A percentile compares a stretch with the other conserved stretches of the same genome.
Evolutionary conservation across 2,329 filamentous ascomycete species (phyloP).

Genomic region (Grosmannia huntii): DNA sequence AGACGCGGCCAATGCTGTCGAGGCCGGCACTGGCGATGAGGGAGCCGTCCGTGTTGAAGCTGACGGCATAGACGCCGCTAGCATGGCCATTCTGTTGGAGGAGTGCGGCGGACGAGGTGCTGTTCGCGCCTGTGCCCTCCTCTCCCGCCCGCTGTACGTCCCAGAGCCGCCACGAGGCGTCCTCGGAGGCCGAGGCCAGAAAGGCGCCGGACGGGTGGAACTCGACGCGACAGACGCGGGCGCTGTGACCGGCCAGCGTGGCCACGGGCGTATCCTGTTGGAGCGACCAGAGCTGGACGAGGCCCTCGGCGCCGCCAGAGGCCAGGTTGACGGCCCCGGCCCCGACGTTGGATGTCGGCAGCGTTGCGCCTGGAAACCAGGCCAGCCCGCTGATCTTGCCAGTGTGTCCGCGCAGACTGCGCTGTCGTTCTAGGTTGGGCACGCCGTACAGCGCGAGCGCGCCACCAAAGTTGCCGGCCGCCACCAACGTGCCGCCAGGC

Average conservation of each 20-base stretch:
- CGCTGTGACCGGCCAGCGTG: constrained; percentile 71
- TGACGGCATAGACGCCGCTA: constrained; percentile 78
- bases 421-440: constrained; percentile 67
- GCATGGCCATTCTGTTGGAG: constrained; percentile 90
- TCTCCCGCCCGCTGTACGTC: constrained; percentile 79
- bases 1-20: constrained; percentile 88
- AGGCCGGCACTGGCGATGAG: constrained; percentile 83
- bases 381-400: constrained; percentile 82
- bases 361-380: constrained; percentile 76
- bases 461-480: constrained; percentile 87
- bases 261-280: constrained; percentile 73
- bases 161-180: constrained; percentile 96
- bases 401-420: constrained; percentile 67
- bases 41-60: constrained; percentile 85
- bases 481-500: constrained; percentile 70
- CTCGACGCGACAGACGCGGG: constrained; percentile 80
- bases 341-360: constrained; percentile 58
- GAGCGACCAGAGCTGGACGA: constrained; percentile 83
- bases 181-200: constrained; percentile 84
- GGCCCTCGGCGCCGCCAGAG: constrained; percentile 78
- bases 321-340: constrained; percentile 69
- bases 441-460: constrained; percentile 77
- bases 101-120: constrained; percentile 23
- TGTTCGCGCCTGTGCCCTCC: neutral
- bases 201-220: constrained; percentile 89